Base-by-base conservation (phyloP, 805 yeast genomes). In the Pichia exigua region DNA sequence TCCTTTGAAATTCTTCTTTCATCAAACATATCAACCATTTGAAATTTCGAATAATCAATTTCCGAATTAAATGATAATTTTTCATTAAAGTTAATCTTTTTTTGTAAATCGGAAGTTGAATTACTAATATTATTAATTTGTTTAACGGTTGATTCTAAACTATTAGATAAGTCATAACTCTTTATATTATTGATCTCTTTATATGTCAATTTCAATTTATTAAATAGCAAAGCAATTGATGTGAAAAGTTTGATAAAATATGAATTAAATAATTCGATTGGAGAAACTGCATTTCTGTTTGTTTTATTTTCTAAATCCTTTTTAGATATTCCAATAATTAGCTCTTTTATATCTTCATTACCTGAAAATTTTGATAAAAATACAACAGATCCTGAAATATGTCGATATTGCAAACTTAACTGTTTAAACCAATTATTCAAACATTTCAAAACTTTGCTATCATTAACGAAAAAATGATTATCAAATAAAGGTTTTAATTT, bases 11-110 rank as follows among this genome's bases (percentile, higher is more conserved):
- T 59, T 47, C 70, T 55, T 18, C 59, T 50, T 8, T 57, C 52
- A 44, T 62, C 55, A 50, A 65, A 65, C 47, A 66, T 55, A 56
- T 66, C 67, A 46, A 66, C 61, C 65, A 61, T 64, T 47, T 65
- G 65, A 47, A 65, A 47, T 43, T 60, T 61, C 5, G 65, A 53
- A 44, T 60, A 62, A 54, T 65, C 64, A 11, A 52, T 51, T 43
- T 56, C 58, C 13, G 58, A 50, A 12, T 60, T 57, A 54, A 65
- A 65, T 3, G 63, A 58, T n/a, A 66, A 48, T 40, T 61, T 58
- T 49, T 64, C 66, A 52, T 63, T 65, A 46, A 66, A 54, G 13
- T 57, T 54, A 43, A 66, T 63, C 48, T 66, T 66, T 26, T 60
- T 60, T 26, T 64, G 66, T 48, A 66, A 48, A 44, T 65, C 68